Base-by-base conservation (phyloP, 1,284 basidiomycete species). In the Boletus mariae region DNA sequence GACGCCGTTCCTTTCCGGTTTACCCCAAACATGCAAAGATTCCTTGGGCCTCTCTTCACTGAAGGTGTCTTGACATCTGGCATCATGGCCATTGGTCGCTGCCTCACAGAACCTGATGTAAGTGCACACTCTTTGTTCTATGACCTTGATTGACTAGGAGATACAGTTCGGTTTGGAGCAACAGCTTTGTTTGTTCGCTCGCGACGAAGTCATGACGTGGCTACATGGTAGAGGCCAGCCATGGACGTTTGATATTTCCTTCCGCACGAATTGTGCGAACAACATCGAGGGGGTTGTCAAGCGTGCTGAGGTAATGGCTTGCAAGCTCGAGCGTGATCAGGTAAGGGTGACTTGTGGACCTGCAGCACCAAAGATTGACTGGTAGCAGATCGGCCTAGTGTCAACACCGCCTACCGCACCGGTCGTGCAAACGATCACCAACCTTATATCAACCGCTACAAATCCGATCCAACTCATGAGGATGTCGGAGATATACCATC, bases 1-100 rank as follows among this genome's bases (percentile, higher is more conserved):
- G 97, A 99, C 61, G 79, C 86, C 2, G 94, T 98, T 11, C 96
- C 97, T 0, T 99, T 99, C 89, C 87, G 97, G 10, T 84, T 98
- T 60, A 98, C 94, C 11, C 95, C 95, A 3, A 98, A 98, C 70
- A 85, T 99, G 75, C 98, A 99, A 71, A 80, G 85, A 63, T 97
- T 99, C 74, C 76, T 99, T 48, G 94, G 92, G 0, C 88, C 91
- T 1, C 82, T 93, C 47, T 88, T 92, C 35, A 91, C 89, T 11
- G 98, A 99, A 70, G 97, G 96, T 15, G 74, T 98, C 31, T 74
- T 99, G 48, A 87, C 92, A 0, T 82, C 91, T 9, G 84, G 90
- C 1, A 84, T 98, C 34, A 90, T 98, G 78, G 91, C 96, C 0
- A 92, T 99, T 47, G 95, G 89, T 2, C 80, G 94, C 49, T 90